Evolutionary conservation across 2,329 filamentous ascomycete genomes (phyloP).

Genomic region (Venturia asperata): DNA sequence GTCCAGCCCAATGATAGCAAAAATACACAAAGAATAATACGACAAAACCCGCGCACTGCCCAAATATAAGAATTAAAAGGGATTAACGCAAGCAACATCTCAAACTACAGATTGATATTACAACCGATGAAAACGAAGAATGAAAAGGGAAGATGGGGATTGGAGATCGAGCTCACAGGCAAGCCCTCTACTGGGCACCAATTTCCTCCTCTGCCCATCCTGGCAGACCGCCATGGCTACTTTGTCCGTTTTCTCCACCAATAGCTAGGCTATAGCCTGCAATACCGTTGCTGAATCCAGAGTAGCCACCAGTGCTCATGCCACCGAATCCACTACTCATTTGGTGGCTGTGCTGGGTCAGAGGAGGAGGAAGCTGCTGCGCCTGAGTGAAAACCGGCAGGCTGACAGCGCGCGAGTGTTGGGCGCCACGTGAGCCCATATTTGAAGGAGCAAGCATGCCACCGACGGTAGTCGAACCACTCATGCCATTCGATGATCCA

Average conservation of each 20-base stretch:
- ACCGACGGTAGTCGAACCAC: conserved; percentile 62
- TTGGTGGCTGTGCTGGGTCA: conserved; percentile 29
- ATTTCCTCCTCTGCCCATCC: conserved; percentile 61
- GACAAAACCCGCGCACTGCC: not conserved
- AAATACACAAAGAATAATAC: conserved; percentile 12
- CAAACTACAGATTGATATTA: conserved; percentile 11
- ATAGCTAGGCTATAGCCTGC: conserved; percentile 53
- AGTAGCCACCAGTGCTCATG: conserved; percentile 52
- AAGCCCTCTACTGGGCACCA: conserved; percentile 30
- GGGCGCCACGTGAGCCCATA: conserved; percentile 49
- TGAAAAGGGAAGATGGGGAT: not conserved
- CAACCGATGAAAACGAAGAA: not conserved
- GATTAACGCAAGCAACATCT: not conserved
- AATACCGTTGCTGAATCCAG: conserved; percentile 37
- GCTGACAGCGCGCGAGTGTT: conserved; percentile 77
- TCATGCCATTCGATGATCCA: conserved; percentile 29
- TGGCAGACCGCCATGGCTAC: conserved; percentile 45
- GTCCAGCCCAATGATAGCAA: conserved; percentile 16
- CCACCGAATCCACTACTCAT: conserved; percentile 48
- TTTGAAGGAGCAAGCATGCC: conserved; percentile 69
- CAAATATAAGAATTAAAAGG: not conserved
- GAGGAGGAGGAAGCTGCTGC: conserved; percentile 35
- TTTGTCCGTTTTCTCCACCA: conserved; percentile 23
- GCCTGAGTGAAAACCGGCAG: conserved; percentile 66
- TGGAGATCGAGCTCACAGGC: not conserved